Evolutionary conservation across 805 yeast genomes (phyloP), one percentile per base, ranked within the genome.

Genomic region (Clavispora santaluciae): DNA sequence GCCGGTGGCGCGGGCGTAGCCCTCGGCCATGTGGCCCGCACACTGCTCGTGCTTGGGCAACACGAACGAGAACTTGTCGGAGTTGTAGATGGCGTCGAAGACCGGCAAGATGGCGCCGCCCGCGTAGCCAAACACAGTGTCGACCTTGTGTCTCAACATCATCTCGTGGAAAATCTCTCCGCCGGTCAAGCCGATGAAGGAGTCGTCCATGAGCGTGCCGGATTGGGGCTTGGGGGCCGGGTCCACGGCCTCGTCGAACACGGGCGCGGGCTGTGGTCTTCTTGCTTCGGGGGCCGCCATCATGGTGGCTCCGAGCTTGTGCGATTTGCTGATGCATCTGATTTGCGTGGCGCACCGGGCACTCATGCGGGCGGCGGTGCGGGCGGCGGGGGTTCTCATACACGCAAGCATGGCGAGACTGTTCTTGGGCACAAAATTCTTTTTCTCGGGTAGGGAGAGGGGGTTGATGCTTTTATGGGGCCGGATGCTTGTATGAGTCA

Each of bases 1-100:
- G 44, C 98, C 99, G 15, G 80, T 68, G 30, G 95, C 99, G 53
- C 95, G 77, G 42, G 99, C 97, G 54, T 93, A 93, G 45, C 99
- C 99, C 70, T 93, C 97, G 42, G 99, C 99, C 98, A 93, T 93
- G 68, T 93, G 99, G 39, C 99, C 99, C 13, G 98, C 99, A 63
- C 99, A 99, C 69, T 93, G 99, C 67, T 93, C 99, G 64, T 93
- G 98, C 57, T 95, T 79, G 36, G 99, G 99, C 49, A 93, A 72
- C 42, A 93, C 86, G 60, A 93, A 93, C 53, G 83, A 79, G 75
- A 93, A 91, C 57, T 85, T 79, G 42, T 83, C 81, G 16, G 96
- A 86, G 70, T 91, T 85, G 73, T 84, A 86, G 54, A 93, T 93
- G 52, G 98, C 98, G 62, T 93, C 99, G 60, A 85, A 93, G 20